Conservation (phyloP, 306 rosid species). For the Acacia crassicarpa region DNA sequence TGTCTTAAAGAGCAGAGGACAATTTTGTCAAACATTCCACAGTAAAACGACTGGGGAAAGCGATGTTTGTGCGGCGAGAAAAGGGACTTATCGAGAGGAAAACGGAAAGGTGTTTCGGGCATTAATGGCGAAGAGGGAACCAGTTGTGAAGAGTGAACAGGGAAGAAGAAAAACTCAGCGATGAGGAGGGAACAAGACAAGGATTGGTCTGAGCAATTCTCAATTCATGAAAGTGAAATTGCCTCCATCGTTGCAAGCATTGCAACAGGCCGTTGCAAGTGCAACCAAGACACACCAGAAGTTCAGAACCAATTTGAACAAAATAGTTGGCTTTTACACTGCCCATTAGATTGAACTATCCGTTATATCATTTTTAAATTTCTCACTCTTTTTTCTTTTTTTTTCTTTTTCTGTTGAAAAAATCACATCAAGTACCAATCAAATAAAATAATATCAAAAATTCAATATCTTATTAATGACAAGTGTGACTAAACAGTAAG, state of each 20-base stretch:
- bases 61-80: conserved; percentile 1
- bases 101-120: not conserved
- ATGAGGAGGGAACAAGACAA: not conserved
- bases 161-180: not conserved
- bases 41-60: not conserved
- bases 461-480: too few species aligned
- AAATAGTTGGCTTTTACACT: not conserved
- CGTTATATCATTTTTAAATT: too few species aligned
- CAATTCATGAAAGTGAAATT: conserved; percentile 4
- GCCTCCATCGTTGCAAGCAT: not conserved
- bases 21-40: not conserved
- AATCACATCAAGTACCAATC: too few species aligned
- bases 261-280: not conserved
- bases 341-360: not conserved
- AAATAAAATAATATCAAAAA: too few species aligned
- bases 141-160: not conserved
- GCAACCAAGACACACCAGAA: not conserved
- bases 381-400: too few species aligned
- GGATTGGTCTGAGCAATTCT: not conserved
- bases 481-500: too few species aligned
- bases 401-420: too few species aligned
- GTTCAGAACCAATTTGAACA: not conserved
- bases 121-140: conserved; percentile 16
- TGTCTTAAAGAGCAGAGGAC: not conserved
- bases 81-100: not conserved